phyloP scores from a whole-genome alignment of 768 basidiomycete genomes.

The Mycena floridula region DNA sequence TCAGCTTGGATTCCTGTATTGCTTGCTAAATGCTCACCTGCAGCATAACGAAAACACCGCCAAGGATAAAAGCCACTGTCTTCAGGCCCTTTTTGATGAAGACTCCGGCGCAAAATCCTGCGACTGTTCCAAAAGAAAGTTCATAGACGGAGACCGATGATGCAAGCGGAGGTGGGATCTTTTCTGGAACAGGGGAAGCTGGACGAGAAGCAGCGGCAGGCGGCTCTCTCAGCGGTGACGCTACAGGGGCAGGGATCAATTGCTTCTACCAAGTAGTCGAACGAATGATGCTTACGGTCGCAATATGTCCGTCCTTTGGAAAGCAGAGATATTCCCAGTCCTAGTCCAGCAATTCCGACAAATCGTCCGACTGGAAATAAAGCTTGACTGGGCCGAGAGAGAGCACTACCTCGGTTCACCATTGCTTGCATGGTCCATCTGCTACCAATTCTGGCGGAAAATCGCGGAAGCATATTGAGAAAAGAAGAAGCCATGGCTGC shows the following conservation, averaged over 20 bases:
- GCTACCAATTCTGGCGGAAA: no score
- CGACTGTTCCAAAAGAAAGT: conserved; percentile 82
- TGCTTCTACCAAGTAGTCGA: conserved; percentile 2
- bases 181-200: conserved; percentile 5
- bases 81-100: conserved; percentile 96
- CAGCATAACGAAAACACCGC: conserved; percentile 84
- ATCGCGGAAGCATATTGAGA: no score
- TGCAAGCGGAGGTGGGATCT: conserved; percentile 43
- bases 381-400: no score
- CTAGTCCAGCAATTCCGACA: conserved; percentile 31
- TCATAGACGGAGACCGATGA: conserved; percentile 81
- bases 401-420: no score
- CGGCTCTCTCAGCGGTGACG: conserved; percentile 8
- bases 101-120: conserved; percentile 85
- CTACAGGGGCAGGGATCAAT: not conserved
- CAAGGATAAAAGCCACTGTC: conserved; percentile 77
- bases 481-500: no score
- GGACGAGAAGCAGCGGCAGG: conserved; percentile 7
- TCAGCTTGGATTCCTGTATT: not conserved
- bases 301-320: conserved; percentile 36
- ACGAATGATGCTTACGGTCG: conserved; percentile 37
- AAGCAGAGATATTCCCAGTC: conserved; percentile 37
- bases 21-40: conserved; percentile 49
- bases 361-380: no score
- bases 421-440: no score